These are phyloP conservation scores for Diplodia corticola DNA, from an alignment of 2,329 filamentous ascomycete species.

Conservation along the genomic window DNA sequence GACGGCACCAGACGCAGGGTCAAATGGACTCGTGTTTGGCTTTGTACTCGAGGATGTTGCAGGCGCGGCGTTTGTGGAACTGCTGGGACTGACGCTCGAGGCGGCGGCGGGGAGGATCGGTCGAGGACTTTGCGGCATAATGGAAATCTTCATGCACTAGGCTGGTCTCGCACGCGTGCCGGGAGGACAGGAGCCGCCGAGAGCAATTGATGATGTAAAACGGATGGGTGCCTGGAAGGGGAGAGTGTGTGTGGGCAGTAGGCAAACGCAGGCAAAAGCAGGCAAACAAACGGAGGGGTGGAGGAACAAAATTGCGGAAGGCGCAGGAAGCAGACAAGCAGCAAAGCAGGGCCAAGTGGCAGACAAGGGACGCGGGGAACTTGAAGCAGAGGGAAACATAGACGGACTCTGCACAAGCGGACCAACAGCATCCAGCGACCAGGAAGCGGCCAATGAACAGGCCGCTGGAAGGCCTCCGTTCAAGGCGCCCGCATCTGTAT, in stretches of 20 bases:
- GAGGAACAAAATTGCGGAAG: constrained; percentile 11
- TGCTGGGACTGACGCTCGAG: neutral
- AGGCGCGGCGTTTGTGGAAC: constrained; percentile 1
- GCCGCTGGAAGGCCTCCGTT: neutral
- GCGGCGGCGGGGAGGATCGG: neutral
- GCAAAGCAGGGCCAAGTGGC: neutral
- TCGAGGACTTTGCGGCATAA: constrained; percentile 8
- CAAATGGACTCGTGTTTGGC: neutral
- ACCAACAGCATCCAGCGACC: neutral
- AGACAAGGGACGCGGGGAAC: constrained; percentile 7
- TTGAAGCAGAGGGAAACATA: neutral
- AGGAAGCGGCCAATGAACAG: neutral
- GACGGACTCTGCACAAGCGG: constrained; percentile 1
- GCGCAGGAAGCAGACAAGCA: neutral
- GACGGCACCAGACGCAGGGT: neutral
- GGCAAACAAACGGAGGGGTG: constrained; percentile 8
- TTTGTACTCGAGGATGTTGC: neutral
- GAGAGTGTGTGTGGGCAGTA: neutral
- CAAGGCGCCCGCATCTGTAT: constrained; percentile 9
- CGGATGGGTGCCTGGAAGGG: neutral
- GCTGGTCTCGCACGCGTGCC: neutral
- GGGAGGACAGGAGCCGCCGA: neutral
- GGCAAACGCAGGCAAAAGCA: neutral
- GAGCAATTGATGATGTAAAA: neutral
- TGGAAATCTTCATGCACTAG: neutral